Evolutionary conservation across 768 basidiomycete genomes (phyloP).

Genomic region (Lactarius pseudohatsudake): DNA sequence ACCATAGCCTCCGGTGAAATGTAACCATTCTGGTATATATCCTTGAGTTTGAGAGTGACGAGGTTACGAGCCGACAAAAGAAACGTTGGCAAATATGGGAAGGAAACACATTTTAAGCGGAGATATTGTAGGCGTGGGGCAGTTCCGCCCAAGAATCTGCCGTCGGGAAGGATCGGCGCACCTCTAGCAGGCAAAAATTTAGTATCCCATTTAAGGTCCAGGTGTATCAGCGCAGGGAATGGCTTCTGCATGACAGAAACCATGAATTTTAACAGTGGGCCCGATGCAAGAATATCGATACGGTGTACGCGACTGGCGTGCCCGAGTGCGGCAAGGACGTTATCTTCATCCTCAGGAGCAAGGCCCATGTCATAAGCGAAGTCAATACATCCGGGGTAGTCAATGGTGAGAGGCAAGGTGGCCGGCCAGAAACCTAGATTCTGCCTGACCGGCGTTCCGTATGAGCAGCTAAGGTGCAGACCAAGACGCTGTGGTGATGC

Average conservation of each 20-base stretch:
- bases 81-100: too few relatives aligned
- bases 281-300: background rate
- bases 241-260: background rate
- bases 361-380: too few relatives aligned
- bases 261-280: background rate
- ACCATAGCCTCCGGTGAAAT: too few relatives aligned
- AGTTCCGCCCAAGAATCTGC: background rate
- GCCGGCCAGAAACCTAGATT: background rate
- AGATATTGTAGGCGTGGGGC: background rate
- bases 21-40: too few relatives aligned
- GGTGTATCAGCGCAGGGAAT: background rate
- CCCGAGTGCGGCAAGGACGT: background rate
- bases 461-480: background rate
- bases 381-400: background rate
- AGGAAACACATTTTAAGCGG: background rate
- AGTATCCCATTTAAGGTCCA: background rate
- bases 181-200: background rate
- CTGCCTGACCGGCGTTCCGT: background rate
- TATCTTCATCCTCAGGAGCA: background rate
- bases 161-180: background rate
- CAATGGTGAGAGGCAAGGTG: background rate
- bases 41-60: too few relatives aligned
- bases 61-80: too few relatives aligned
- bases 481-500: background rate
- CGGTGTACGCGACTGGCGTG: background rate